These are phyloP conservation scores for Alternaria ventricosa DNA, from an alignment of 2,329 filamentous ascomycete genomes.

Conservation along the genomic window DNA sequence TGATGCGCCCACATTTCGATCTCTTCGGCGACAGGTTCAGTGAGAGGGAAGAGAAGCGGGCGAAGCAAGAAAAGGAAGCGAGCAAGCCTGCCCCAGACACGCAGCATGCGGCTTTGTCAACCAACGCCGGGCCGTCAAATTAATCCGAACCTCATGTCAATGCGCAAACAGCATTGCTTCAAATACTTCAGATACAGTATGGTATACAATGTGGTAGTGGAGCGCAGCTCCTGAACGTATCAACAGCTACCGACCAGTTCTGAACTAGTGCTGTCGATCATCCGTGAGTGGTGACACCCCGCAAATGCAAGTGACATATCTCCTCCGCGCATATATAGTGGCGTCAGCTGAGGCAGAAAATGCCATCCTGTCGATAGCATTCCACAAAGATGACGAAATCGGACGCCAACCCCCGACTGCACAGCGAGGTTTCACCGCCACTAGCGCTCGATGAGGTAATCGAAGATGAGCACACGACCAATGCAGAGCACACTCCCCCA, in stretches of 20 bases:
- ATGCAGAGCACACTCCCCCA: constrained; percentile 6
- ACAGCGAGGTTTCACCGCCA: neutral
- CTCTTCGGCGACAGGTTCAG: constrained; percentile 69
- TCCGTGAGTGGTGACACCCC: neutral
- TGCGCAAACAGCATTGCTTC: neutral
- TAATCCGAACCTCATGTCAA: neutral
- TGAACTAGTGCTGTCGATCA: neutral
- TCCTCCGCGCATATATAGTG: neutral
- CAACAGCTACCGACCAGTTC: neutral
- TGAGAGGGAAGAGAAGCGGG: constrained; percentile 58
- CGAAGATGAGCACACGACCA: neutral
- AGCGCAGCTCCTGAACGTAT: neutral
- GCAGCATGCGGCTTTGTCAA: neutral
- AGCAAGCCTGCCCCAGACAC: neutral
- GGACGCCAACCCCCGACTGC: neutral
- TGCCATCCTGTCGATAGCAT: neutral
- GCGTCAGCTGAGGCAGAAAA: neutral
- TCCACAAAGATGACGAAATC: neutral
- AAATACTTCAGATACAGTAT: too few relatives aligned
- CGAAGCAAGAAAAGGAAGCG: constrained; percentile 26
- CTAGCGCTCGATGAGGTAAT: neutral
- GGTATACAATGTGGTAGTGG: neutral
- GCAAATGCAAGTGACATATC: neutral
- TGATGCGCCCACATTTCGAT: constrained; percentile 67
- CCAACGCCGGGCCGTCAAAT: neutral